Evolutionary conservation across 768 basidiomycete genomes (phyloP).

Genomic region (Lenzites betulinus): DNA sequence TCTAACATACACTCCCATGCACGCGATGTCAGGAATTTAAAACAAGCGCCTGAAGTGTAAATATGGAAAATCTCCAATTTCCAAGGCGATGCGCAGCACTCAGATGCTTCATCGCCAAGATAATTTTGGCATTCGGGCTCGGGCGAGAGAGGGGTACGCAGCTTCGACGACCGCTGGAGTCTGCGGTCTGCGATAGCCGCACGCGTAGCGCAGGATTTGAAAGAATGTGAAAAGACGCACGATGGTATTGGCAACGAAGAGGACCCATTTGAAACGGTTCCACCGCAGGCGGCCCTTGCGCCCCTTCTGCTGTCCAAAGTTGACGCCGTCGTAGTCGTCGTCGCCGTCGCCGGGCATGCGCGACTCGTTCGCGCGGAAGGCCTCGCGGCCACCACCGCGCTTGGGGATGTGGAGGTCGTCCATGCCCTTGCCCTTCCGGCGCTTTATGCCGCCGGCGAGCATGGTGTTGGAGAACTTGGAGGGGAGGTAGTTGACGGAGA

Average conservation of each 20-base stretch:
- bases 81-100: not conserved
- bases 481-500: conserved; percentile 75
- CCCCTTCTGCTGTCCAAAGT: conserved; percentile 43
- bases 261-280: conserved; percentile 84
- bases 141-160: too few relatives aligned
- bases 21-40: too few relatives aligned
- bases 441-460: conserved; percentile 42
- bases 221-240: conserved; percentile 38
- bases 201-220: not conserved
- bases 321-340: conserved; percentile 41
- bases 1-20: too few relatives aligned
- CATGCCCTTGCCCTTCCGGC: conserved; percentile 39
- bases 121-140: too few relatives aligned
- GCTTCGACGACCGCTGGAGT: too few relatives aligned
- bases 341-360: conserved; percentile 42
- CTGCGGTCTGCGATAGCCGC: too few relatives aligned
- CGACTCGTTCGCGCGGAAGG: conserved; percentile 42
- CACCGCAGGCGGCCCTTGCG: conserved; percentile 56
- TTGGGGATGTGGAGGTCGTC: conserved; percentile 48
- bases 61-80: not conserved
- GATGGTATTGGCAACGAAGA: conserved; percentile 66
- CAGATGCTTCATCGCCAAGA: too few relatives aligned
- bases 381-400: conserved; percentile 71
- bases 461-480: conserved; percentile 64
- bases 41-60: not conserved